phyloP scores from a whole-genome alignment of 345 rosid genomes.

The Eucalyptus regnans region DNA sequence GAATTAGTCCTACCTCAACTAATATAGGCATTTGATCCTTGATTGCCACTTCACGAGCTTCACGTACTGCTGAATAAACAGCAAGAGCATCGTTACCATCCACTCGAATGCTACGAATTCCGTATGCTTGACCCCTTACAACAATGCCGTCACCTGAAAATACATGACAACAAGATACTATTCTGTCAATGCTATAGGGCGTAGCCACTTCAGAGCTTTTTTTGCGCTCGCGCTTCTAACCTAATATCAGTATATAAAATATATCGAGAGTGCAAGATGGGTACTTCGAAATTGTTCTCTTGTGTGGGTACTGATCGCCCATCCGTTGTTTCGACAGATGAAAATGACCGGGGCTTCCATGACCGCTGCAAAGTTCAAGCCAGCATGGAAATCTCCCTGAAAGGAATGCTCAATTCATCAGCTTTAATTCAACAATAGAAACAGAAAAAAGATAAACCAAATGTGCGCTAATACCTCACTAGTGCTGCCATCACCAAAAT shows the following conservation, averaged over 20 bases:
- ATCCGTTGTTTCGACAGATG: slow-evolving; percentile 79
- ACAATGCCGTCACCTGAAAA: slow-evolving; percentile 68
- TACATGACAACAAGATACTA: neutral
- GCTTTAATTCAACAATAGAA: neutral
- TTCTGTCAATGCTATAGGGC: neutral
- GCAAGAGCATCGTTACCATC: slow-evolving; percentile 85
- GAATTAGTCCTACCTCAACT: slow-evolving; percentile 38
- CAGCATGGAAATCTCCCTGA: slow-evolving; percentile 90
- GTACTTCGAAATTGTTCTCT: slow-evolving; percentile 76
- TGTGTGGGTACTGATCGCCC: slow-evolving; percentile 76
- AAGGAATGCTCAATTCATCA: neutral
- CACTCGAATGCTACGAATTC: slow-evolving; percentile 68
- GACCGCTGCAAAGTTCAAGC: slow-evolving; percentile 81
- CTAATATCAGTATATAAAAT: neutral
- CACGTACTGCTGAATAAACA: slow-evolving; percentile 41
- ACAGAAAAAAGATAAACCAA: neutral
- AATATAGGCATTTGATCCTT: slow-evolving; percentile 49
- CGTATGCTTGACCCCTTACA: slow-evolving; percentile 69
- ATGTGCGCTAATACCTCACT: slow-evolving; percentile 41
- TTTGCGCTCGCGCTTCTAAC: neutral
- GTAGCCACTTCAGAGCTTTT: neutral
- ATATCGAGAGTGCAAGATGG: neutral
- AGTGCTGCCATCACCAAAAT: slow-evolving; percentile 65
- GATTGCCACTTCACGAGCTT: slow-evolving; percentile 60
- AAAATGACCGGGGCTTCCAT: slow-evolving; percentile 63